These are phyloP conservation scores for Eudorina sp. DNA, from an alignment of 139 green algal species.

Conservation along the genomic window DNA sequence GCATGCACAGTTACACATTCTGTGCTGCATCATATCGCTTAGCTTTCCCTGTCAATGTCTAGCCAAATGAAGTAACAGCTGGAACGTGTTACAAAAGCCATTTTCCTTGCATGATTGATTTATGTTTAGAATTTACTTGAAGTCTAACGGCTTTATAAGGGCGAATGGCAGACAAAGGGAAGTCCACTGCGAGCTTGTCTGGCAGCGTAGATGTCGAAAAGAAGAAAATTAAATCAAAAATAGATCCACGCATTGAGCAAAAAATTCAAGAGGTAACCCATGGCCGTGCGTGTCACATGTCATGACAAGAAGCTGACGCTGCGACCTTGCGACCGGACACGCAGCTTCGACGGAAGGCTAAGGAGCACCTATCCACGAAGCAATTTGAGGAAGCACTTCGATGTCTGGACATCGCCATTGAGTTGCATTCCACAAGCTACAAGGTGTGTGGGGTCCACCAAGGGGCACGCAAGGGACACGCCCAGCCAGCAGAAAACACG, in stretches of 20 bases:
- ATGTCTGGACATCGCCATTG: constrained; percentile 59
- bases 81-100: too few relatives aligned
- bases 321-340: not conserved
- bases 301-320: too few relatives aligned
- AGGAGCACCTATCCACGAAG: constrained; percentile 40
- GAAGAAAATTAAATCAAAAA: constrained; percentile 28
- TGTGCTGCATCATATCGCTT: too few relatives aligned
- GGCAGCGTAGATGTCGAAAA: not conserved
- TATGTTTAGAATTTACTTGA: too few relatives aligned
- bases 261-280: constrained; percentile 30
- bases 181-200: not conserved
- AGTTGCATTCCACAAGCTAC: constrained; percentile 58
- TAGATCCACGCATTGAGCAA: constrained; percentile 47
- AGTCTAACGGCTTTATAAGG: not conserved
- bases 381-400: constrained; percentile 53
- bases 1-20: too few relatives aligned
- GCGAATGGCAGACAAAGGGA: constrained; percentile 14
- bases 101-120: too few relatives aligned
- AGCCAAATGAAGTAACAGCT: too few relatives aligned
- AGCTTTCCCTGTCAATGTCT: too few relatives aligned
- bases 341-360: constrained; percentile 44
- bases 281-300: too few relatives aligned
- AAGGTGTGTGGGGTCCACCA: constrained; percentile 53
- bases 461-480: too few relatives aligned
- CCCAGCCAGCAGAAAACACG: too few relatives aligned